Evolutionary conservation across 768 basidiomycete species (phyloP).

Genomic region (Mycena galericulata): DNA sequence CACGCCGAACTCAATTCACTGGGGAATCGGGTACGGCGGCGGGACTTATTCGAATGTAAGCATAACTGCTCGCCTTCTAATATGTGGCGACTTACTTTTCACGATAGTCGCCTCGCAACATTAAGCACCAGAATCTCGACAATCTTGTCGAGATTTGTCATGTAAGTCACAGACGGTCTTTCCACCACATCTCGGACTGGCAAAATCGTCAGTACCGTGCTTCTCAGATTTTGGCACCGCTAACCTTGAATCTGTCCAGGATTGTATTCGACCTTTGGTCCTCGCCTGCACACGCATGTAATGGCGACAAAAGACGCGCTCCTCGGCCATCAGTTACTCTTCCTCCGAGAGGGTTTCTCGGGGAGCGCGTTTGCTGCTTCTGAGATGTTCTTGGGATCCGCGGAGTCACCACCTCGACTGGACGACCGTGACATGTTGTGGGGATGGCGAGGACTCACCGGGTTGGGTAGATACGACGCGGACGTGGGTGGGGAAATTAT

Average conservation of each 20-base stretch:
- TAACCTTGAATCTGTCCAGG: neutral
- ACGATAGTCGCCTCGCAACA: neutral
- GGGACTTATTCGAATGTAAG: too few species aligned
- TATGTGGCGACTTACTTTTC: too few species aligned
- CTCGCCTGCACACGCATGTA: neutral
- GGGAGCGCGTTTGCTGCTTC: neutral
- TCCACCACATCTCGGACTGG: neutral
- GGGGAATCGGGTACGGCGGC: too few species aligned
- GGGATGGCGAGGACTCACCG: neutral
- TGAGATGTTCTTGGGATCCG: neutral
- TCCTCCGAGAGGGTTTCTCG: neutral
- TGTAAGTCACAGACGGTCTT: too few species aligned
- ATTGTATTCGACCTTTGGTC: neutral
- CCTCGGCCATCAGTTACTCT: neutral
- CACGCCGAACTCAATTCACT: too few species aligned
- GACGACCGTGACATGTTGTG: constrained; percentile 1
- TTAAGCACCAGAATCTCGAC: too few species aligned
- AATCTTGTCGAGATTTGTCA: too few species aligned
- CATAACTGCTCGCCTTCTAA: too few species aligned
- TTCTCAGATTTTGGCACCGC: neutral
- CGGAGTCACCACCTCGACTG: neutral
- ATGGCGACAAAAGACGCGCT: neutral
- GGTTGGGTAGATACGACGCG: too few species aligned
- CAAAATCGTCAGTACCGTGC: neutral
- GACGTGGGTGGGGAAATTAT: too few species aligned